Conservation (phyloP, 2,329 filamentous ascomycete genomes). For the Aureobasidium sp. region DNA sequence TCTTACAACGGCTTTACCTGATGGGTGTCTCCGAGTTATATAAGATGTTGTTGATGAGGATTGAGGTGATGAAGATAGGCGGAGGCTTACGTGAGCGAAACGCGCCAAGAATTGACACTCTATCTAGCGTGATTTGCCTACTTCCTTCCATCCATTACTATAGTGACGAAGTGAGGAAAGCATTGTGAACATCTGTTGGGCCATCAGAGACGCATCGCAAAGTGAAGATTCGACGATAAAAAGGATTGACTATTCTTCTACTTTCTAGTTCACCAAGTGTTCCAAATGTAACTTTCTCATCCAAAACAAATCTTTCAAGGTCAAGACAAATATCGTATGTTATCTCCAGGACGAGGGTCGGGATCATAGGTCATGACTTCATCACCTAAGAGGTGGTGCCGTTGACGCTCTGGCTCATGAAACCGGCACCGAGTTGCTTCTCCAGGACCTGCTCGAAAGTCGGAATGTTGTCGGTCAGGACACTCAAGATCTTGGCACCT, state of each 20-base stretch:
- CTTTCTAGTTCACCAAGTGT: neutral
- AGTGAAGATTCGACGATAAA: neutral
- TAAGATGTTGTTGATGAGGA: neutral
- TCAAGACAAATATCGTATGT: neutral
- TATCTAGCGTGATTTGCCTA: neutral
- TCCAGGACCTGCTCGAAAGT: neutral
- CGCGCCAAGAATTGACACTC: neutral
- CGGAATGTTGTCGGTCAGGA: neutral
- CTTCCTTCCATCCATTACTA: neutral
- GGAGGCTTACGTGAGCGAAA: neutral
- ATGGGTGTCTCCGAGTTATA: neutral
- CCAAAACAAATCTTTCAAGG: neutral
- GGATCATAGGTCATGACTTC: neutral
- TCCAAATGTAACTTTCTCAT: neutral
- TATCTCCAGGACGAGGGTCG: neutral
- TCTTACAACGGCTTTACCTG: neutral
- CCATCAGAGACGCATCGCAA: neutral
- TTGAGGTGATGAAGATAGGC: neutral
- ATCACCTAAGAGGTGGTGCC: neutral
- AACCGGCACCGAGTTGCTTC: constrained; percentile 1
- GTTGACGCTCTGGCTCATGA: neutral
- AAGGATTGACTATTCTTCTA: neutral
- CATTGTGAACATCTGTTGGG: no score
- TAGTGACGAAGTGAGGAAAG: no score
- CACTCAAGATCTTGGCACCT: neutral